Percentiles rank a stretch among this genome's conserved stretches.
Conservation (phyloP, 371 early-diverging fungal genomes). For the Entomophthora muscae region DNA sequence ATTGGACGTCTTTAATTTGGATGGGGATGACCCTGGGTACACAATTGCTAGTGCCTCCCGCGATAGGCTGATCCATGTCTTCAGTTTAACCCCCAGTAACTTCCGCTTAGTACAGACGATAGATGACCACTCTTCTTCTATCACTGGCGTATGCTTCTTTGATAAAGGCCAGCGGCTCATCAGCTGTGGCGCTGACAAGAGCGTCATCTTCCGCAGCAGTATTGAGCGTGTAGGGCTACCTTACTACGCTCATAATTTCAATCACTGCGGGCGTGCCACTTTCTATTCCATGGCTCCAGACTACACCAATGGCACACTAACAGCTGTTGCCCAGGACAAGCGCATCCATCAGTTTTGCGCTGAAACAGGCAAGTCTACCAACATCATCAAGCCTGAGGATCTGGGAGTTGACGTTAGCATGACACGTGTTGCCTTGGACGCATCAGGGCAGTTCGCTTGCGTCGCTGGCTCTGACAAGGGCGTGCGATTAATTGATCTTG, state of each 20-base stretch:
- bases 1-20: slow-evolving; percentile 45
- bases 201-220: slow-evolving; percentile 35
- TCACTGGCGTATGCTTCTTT: slow-evolving; percentile 53
- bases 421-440: slow-evolving; percentile 48
- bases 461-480: slow-evolving; percentile 56
- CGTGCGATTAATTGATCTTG: slow-evolving; percentile 53
- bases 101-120: slow-evolving; percentile 54
- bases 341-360: slow-evolving; percentile 38
- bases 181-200: slow-evolving; percentile 74
- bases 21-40: slow-evolving; percentile 16
- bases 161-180: slow-evolving; percentile 39
- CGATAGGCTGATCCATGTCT: slow-evolving; percentile 65
- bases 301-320: slow-evolving; percentile 29
- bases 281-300: slow-evolving; percentile 56
- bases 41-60: slow-evolving; percentile 60
- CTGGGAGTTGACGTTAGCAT: slow-evolving; percentile 28
- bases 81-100: slow-evolving; percentile 30
- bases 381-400: slow-evolving; percentile 35
- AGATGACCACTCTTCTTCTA: slow-evolving; percentile 74
- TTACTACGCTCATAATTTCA: slow-evolving; percentile 38
- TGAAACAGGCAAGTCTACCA: slow-evolving; percentile 45
- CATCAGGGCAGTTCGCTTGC: slow-evolving; percentile 48
- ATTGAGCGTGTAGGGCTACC: slow-evolving; percentile 11
- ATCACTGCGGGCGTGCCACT: slow-evolving; percentile 48
- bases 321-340: slow-evolving; percentile 50